phyloP scores from a whole-genome alignment of 108 stramenopile species.

The Nannochloropsis gaditana region DNA sequence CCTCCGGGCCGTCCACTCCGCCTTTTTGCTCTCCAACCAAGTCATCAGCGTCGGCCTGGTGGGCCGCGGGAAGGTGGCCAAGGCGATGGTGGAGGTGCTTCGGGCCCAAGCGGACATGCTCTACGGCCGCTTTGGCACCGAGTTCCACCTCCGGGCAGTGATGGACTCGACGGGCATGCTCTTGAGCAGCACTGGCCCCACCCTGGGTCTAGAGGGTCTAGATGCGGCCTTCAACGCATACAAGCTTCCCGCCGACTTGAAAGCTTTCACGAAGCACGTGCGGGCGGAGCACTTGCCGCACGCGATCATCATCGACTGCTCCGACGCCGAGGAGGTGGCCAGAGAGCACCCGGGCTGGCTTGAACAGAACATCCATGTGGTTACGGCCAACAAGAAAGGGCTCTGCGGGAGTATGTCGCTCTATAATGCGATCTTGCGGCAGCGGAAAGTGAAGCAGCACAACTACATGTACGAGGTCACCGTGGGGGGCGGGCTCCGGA shows the following conservation, averaged over 20 bases:
- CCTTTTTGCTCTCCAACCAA: constrained; percentile 52
- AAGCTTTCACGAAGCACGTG: constrained; percentile 56
- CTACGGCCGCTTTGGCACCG: constrained; percentile 23
- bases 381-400: constrained; percentile 63
- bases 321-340: constrained; percentile 57
- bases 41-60: constrained; percentile 43
- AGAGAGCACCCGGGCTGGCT: constrained; percentile 65
- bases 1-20: constrained; percentile 73
- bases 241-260: constrained; percentile 52
- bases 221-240: constrained; percentile 32
- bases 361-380: constrained; percentile 60
- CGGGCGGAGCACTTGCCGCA: constrained; percentile 68
- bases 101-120: constrained; percentile 35
- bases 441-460: constrained; percentile 36
- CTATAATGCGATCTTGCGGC: constrained; percentile 59
- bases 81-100: constrained; percentile 33
- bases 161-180: constrained; percentile 22
- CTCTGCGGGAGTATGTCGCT: constrained; percentile 59
- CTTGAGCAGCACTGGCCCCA: neutral
- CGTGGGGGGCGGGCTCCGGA: constrained; percentile 69
- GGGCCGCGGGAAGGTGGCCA: constrained; percentile 37
- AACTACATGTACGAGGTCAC: constrained; percentile 68
- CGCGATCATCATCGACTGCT: constrained; percentile 70
- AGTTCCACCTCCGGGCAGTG: constrained; percentile 47
- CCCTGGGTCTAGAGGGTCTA: neutral